Evolutionary conservation across 257 asterid genomes (phyloP).

Genomic region (Solanum pinnatisectum): DNA sequence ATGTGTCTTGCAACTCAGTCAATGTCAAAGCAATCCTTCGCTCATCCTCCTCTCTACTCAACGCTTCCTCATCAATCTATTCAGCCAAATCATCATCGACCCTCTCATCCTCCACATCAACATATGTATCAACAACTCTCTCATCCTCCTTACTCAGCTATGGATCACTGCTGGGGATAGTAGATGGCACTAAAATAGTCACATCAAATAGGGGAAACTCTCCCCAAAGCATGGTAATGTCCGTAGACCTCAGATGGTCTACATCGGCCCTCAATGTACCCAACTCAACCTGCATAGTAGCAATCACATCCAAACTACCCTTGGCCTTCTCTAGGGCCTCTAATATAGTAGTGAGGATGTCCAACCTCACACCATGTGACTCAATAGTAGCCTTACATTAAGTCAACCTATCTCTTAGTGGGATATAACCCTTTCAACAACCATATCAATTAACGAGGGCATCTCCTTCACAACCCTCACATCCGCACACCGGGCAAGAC

Average conservation of each 20-base stretch:
- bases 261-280: background rate
- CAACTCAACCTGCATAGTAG: background rate
- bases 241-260: background rate
- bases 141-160: background rate
- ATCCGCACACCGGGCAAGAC: background rate
- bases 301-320: background rate
- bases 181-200: background rate
- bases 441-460: background rate
- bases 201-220: background rate
- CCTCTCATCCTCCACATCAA: background rate
- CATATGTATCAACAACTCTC: background rate
- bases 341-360: background rate
- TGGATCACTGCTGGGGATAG: background rate
- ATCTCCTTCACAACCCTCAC: background rate
- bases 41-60: background rate
- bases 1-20: background rate
- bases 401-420: background rate
- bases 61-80: too few relatives aligned
- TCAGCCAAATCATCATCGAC: too few relatives aligned
- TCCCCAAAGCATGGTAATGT: background rate
- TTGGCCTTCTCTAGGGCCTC: background rate
- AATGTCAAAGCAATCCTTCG: background rate
- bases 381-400: background rate
- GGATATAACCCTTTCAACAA: background rate
- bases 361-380: too few relatives aligned